phyloP scores from a whole-genome alignment of 2,329 filamentous ascomycete genomes.

The Thelonectria blattea region DNA sequence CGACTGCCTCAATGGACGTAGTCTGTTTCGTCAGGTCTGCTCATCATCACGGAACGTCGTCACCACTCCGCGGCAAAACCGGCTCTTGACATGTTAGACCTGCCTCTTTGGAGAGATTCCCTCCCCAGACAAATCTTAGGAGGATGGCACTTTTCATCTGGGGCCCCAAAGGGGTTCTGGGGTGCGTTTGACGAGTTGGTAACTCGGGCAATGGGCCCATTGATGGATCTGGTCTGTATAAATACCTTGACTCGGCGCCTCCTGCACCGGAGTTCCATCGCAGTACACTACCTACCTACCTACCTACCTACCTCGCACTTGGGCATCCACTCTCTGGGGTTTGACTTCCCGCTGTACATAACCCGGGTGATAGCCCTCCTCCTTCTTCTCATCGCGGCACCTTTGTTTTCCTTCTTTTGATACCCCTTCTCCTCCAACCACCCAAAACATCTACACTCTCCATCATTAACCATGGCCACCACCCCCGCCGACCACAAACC shows the following conservation, averaged over 20 bases:
- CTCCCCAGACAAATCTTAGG: conserved; percentile 3
- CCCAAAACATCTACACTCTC: neutral
- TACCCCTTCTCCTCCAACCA: neutral
- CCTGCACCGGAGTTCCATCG: conserved; percentile 13
- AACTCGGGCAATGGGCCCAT: neutral
- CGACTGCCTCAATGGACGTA: neutral
- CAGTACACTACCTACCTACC: neutral
- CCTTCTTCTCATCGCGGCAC: neutral
- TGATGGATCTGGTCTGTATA: conserved; percentile 2
- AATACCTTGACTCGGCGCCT: conserved; percentile 13
- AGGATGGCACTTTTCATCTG: conserved; percentile 4
- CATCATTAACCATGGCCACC: conserved; percentile 7
- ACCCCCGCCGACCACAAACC: conserved; percentile 1
- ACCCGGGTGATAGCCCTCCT: neutral
- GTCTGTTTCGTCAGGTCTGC: neutral
- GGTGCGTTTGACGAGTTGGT: neutral
- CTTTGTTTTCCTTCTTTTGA: neutral
- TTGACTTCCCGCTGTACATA: neutral
- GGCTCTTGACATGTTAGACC: neutral
- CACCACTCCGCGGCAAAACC: neutral
- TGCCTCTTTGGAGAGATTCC: conserved; percentile 2
- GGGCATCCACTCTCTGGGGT: neutral
- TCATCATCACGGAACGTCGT: neutral
- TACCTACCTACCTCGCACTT: neutral
- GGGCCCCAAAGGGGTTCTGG: conserved; percentile 15